Conservation (phyloP, 306 rosid species). For the Benincasa hispida region DNA sequence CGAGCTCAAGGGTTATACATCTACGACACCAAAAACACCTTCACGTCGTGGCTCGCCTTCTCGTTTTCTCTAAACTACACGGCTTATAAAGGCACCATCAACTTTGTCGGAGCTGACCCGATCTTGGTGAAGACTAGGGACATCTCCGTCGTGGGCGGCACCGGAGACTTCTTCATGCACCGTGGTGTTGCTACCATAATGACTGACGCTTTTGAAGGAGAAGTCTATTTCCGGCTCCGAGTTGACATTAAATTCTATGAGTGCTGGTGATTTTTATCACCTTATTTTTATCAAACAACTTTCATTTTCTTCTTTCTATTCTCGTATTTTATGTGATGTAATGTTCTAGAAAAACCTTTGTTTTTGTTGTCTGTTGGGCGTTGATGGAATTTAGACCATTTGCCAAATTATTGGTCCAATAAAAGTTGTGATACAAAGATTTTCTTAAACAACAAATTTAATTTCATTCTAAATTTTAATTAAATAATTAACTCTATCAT, state of each 20-base stretch:
- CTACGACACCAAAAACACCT: conserved; percentile 46
- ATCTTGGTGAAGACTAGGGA: conserved; percentile 41
- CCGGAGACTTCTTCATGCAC: conserved; percentile 72
- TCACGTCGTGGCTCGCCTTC: conserved; percentile 58
- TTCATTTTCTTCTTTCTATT: not conserved
- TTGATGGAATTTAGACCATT: not conserved
- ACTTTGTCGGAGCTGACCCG: conserved; percentile 57
- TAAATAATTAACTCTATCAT: too few relatives aligned
- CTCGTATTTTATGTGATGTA: not conserved
- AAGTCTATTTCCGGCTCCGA: conserved; percentile 54
- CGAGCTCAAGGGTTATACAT: conserved; percentile 71
- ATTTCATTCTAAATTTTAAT: too few relatives aligned
- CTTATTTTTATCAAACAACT: too few relatives aligned
- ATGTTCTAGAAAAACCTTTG: not conserved
- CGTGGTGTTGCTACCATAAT: conserved; percentile 56
- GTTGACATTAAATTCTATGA: conserved; percentile 57
- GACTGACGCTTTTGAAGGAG: conserved; percentile 65
- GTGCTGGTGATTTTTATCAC: conserved; percentile 32
- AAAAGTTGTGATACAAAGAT: not conserved
- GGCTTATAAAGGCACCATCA: conserved; percentile 35
- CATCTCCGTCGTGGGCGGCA: conserved; percentile 54
- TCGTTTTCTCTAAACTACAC: conserved; percentile 37
- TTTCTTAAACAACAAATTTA: too few relatives aligned
- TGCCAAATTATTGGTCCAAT: not conserved
- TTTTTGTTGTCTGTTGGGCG: not conserved